Percentiles rank a stretch among this genome's conserved stretches.
These are phyloP conservation scores for Byssothecium circinans DNA, from an alignment of 2,329 filamentous ascomycete genomes.

Conservation along the genomic window DNA sequence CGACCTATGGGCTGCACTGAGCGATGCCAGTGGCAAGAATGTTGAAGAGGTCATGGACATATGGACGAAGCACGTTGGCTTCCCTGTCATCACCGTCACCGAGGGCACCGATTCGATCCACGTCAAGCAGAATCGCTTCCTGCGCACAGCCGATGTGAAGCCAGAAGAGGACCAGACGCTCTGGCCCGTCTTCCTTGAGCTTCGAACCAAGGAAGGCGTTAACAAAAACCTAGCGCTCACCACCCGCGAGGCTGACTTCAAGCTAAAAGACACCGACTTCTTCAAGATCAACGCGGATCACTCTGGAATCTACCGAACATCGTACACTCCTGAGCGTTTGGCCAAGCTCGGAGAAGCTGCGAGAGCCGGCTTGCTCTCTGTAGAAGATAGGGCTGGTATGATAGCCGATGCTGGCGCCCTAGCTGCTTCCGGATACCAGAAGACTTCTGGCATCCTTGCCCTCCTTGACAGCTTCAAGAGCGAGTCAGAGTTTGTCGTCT, in stretches of 20 bases:
- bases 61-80: conserved; percentile 97
- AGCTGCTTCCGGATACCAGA: conserved; percentile 87
- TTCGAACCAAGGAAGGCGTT: conserved; percentile 81
- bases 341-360: conserved; percentile 86
- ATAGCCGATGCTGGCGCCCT: conserved; percentile 86
- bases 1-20: conserved; percentile 86
- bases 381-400: conserved; percentile 93
- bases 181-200: conserved; percentile 85
- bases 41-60: conserved; percentile 89
- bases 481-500: conserved; percentile 89
- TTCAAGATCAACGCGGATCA: conserved; percentile 98
- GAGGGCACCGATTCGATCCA: conserved; percentile 74
- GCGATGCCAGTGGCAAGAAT: conserved; percentile 86
- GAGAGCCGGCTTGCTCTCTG: conserved; percentile 74
- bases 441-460: conserved; percentile 84
- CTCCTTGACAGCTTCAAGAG: conserved; percentile 79
- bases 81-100: conserved; percentile 84
- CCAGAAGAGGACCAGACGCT: conserved; percentile 87
- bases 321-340: conserved; percentile 80
- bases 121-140: conserved; percentile 92
- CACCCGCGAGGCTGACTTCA: conserved; percentile 74
- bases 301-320: conserved; percentile 87
- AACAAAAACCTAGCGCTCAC: conserved; percentile 73
- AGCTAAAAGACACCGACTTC: conserved; percentile 79
- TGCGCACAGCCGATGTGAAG: conserved; percentile 89